Evolutionary conservation across 345 rosid genomes (phyloP).

Genomic region (Aethionema arabicum): DNA sequence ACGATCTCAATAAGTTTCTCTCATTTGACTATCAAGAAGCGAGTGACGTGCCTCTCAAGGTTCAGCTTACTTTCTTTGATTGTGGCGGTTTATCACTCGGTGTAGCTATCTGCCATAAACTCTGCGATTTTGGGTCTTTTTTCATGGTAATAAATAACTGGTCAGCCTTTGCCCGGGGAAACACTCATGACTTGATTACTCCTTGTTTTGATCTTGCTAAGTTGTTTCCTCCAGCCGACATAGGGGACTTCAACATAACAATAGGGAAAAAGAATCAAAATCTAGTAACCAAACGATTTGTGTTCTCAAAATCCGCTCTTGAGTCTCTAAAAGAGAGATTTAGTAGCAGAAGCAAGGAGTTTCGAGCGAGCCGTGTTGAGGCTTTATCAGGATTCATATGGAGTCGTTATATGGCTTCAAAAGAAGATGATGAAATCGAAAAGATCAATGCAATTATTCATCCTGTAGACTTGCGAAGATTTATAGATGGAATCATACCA

Average conservation of each 20-base stretch:
- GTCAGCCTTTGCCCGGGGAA: slow-evolving; percentile 18
- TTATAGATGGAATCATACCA: slow-evolving; percentile 34
- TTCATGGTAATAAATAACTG: slow-evolving; percentile 19
- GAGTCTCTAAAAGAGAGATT: slow-evolving; percentile 36
- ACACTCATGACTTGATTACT: slow-evolving; percentile 1
- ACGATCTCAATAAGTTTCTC: slow-evolving; percentile 25
- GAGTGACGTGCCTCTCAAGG: slow-evolving; percentile 29
- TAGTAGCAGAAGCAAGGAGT: slow-evolving; percentile 2
- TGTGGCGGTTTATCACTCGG: slow-evolving; percentile 25
- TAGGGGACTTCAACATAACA: slow-evolving; percentile 14
- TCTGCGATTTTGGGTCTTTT: slow-evolving; percentile 21
- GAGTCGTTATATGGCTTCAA: slow-evolving; percentile 43
- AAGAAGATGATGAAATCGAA: slow-evolving; percentile 13
- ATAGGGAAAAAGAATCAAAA: slow-evolving; percentile 37
- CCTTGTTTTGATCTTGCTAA: slow-evolving; percentile 40
- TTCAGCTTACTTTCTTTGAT: slow-evolving; percentile 25
- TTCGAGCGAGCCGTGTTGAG: slow-evolving; percentile 39
- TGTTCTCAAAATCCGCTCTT: slow-evolving; percentile 37
- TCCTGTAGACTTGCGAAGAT: slow-evolving; percentile 43
- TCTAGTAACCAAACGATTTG: slow-evolving; percentile 42
- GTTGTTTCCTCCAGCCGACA: slow-evolving; percentile 44
- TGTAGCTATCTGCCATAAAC: slow-evolving; percentile 19
- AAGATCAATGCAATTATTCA: slow-evolving; percentile 35
- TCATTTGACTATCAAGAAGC: slow-evolving; percentile 27
- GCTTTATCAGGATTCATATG: slow-evolving; percentile 47